Base-by-base conservation (phyloP, 169 alveolate genomes). In the Babesia bigemina region DNA sequence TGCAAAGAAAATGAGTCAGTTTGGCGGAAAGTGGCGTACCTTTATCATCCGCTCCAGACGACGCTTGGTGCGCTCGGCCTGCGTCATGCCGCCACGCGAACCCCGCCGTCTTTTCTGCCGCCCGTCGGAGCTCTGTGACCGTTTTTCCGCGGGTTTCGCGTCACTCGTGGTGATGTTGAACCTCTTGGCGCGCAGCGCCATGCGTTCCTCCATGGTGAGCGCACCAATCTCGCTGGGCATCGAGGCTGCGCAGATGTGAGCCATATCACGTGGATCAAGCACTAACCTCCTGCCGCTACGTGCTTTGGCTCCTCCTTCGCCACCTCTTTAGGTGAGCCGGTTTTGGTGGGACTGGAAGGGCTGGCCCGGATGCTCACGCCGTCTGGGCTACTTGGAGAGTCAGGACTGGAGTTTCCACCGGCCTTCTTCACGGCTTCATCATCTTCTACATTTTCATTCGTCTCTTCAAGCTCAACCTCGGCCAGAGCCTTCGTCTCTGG, bases 151-250 rank as follows among this genome's bases (percentile, higher is more conserved):
- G 14, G 61, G 1, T 11, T 21, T 21, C 36, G 16, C 56, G 21
- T 9, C 55, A 14, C 55, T 14, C 2, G 67, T 4, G 19, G 74
- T 57, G 26, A 70, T n/a, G 81, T 78, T 78, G 67, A 78, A 78
- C 29, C 87, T 44, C 53, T 61, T 70, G 47, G 79, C 87, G 4
- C 87, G 74, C 42, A 45, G 50, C 9, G 65, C 73, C 48, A 45
- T 44, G 45, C 77, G 49, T 26, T 76, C 86, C 33, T 76, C 86
- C 59, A 55, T 55, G 11, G 52, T 52, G 52, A 76, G 70, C 12
- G 24, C 12, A 33, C 70, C 70, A 22, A n/a, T 36, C 22, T 57
- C 65, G 50, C 65, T 57, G 21, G 48, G 45, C 21, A 16, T 26
- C 1, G 69, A 11, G 8, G 39, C 29, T 17, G 28, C 26, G 19